phyloP scores from a whole-genome alignment of 345 rosid species.

The Leavenworthia alabamica region DNA sequence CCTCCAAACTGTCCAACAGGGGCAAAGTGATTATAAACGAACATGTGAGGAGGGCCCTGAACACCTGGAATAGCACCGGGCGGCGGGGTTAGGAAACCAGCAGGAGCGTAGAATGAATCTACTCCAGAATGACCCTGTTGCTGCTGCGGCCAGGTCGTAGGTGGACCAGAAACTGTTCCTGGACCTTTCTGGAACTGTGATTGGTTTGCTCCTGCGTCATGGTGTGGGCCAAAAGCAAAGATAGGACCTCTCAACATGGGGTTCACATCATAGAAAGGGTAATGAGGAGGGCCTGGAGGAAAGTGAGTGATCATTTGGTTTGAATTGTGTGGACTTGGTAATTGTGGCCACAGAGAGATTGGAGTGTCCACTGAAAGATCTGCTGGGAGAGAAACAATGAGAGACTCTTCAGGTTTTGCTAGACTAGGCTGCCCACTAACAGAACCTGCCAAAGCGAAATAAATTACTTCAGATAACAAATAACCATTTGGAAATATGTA shows the following conservation, averaged over 20 bases:
- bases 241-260: conserved; percentile 84
- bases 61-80: conserved; percentile 82
- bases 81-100: conserved; percentile 80
- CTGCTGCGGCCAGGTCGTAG: conserved; percentile 81
- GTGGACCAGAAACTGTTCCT: conserved; percentile 52
- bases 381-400: conserved; percentile 85
- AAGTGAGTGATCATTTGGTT: conserved; percentile 80
- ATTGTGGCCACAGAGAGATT: conserved; percentile 74
- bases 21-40: conserved; percentile 94
- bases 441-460: conserved; percentile 39
- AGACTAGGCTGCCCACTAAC: conserved; percentile 48
- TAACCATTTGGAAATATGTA: conserved; percentile 8
- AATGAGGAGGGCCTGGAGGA: conserved; percentile 73
- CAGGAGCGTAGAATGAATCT: conserved; percentile 88
- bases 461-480: background rate
- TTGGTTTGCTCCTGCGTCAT: conserved; percentile 60
- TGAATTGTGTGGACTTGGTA: conserved; percentile 68
- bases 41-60: conserved; percentile 94
- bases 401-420: conserved; percentile 74
- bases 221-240: conserved; percentile 85
- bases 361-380: conserved; percentile 96
- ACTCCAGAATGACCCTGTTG: conserved; percentile 77
- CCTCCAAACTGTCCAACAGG: conserved; percentile 98
- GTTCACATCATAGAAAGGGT: conserved; percentile 88
- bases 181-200: conserved; percentile 70